These are phyloP conservation scores for Boletus rubropictus DNA, from an alignment of 768 basidiomycete species.

Conservation along the genomic window DNA sequence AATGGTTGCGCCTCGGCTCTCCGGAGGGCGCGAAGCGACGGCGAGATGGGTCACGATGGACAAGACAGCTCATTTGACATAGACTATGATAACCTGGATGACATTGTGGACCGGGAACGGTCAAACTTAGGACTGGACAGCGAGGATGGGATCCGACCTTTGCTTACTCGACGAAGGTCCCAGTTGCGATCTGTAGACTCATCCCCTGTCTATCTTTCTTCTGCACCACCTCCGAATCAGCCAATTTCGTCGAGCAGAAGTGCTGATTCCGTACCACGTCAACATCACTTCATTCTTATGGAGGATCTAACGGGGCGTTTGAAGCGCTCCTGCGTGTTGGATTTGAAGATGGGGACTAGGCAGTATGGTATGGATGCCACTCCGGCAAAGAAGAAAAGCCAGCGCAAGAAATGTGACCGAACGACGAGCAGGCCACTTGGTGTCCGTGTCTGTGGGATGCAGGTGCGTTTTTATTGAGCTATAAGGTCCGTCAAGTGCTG, in stretches of 20 bases:
- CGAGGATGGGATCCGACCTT: constrained; percentile 22
- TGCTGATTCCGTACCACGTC: constrained; percentile 60
- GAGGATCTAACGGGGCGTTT: constrained; percentile 93
- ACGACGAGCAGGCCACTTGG: constrained; percentile 91
- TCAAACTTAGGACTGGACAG: constrained; percentile 15
- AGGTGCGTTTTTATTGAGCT: constrained; percentile 52
- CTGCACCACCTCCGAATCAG: constrained; percentile 27
- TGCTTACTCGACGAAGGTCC: constrained; percentile 37
- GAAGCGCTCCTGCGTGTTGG: constrained; percentile 90
- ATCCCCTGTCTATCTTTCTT: constrained; percentile 21
- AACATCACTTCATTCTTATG: constrained; percentile 98
- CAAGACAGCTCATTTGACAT: constrained; percentile 39
- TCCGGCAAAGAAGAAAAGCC: constrained; percentile 90
- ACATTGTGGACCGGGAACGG: constrained; percentile 15
- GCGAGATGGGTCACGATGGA: constrained; percentile 35
- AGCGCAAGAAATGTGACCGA: constrained; percentile 95
- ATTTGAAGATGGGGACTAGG: constrained; percentile 99
- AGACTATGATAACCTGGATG: constrained; percentile 32
- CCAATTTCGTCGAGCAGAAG: constrained; percentile 33
- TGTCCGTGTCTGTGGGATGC: constrained; percentile 96
- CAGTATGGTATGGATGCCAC: constrained; percentile 98
- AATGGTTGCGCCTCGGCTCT: constrained; percentile 35
- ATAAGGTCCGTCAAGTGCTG: constrained; percentile 1
- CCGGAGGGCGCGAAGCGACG: constrained; percentile 64
- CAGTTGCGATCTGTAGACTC: constrained; percentile 35